phyloP scores from a whole-genome alignment of 1,284 basidiomycete species.

The Leccinum solheimii region DNA sequence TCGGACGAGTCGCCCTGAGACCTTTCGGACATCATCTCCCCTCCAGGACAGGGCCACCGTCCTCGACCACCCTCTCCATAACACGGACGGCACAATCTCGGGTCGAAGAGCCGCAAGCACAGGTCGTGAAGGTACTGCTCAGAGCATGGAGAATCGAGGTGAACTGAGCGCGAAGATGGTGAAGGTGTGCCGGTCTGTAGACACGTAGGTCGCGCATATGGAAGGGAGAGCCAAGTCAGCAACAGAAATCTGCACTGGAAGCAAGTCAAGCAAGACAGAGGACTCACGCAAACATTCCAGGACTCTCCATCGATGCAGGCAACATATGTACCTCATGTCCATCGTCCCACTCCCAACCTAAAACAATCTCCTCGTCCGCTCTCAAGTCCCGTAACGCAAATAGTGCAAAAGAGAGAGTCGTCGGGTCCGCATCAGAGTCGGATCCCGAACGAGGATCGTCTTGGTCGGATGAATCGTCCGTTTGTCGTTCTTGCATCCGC shows the following conservation, averaged over 20 bases:
- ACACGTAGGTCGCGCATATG: not conserved
- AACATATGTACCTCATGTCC: conserved; percentile 84
- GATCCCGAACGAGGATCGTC: conserved; percentile 38
- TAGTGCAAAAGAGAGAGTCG: conserved; percentile 73
- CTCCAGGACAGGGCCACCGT: conserved; percentile 29
- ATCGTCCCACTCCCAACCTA: conserved; percentile 98
- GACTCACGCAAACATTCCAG: conserved; percentile 56
- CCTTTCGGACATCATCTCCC: conserved; percentile 34
- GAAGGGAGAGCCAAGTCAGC: conserved; percentile 3
- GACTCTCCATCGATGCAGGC: conserved; percentile 65
- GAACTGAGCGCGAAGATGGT: conserved; percentile 63
- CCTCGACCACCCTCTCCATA: conserved; percentile 64
- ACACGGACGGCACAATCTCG: conserved; percentile 66
- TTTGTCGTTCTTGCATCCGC: conserved; percentile 14
- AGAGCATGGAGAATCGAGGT: conserved; percentile 72
- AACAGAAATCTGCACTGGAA: not conserved
- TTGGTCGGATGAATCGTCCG: conserved; percentile 22
- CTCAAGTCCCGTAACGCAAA: conserved; percentile 81
- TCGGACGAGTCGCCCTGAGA: conserved; percentile 28
- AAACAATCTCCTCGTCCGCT: conserved; percentile 82
- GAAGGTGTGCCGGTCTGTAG: conserved; percentile 49
- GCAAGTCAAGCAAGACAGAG: conserved; percentile 9
- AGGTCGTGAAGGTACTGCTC: conserved; percentile 73
- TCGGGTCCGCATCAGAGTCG: conserved; percentile 36
- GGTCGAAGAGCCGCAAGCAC: conserved; percentile 67